Percentiles rank a stretch among this genome's conserved stretches.
Evolutionary conservation across 495 filamentous ascomycete species (phyloP).

Genomic region (Penicillium coffeae): DNA sequence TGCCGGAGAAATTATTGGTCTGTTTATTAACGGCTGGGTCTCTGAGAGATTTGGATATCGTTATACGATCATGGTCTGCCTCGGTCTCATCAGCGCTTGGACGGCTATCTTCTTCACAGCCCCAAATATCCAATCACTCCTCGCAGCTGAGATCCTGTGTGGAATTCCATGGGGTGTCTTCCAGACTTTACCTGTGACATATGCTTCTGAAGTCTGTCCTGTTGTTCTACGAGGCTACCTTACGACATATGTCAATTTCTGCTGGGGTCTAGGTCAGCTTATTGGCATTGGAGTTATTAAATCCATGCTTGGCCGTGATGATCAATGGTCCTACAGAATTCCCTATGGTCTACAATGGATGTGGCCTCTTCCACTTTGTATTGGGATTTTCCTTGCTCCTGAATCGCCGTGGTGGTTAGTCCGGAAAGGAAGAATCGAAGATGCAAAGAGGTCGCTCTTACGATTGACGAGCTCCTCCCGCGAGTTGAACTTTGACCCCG

Average conservation of each 20-base stretch:
- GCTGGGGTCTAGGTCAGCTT: slow-evolving; percentile 75
- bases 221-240: slow-evolving; percentile 68
- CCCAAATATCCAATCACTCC: slow-evolving; percentile 62
- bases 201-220: slow-evolving; percentile 76
- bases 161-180: slow-evolving; percentile 82
- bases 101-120: slow-evolving; percentile 76
- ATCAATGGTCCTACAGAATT: slow-evolving; percentile 65
- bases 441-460: slow-evolving; percentile 64
- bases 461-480: slow-evolving; percentile 57
- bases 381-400: slow-evolving; percentile 67
- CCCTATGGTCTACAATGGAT: slow-evolving; percentile 80
- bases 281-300: slow-evolving; percentile 75
- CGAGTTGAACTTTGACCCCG: slow-evolving; percentile 62
- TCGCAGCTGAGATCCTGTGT: slow-evolving; percentile 71
- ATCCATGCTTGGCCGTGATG: slow-evolving; percentile 52
- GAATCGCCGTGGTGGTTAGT: slow-evolving; percentile 85
- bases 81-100: slow-evolving; percentile 62
- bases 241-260: slow-evolving; percentile 79
- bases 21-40: slow-evolving; percentile 71
- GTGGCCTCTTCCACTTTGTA: slow-evolving; percentile 72
- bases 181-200: slow-evolving; percentile 75
- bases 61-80: slow-evolving; percentile 66
- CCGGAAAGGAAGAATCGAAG: slow-evolving; percentile 60
- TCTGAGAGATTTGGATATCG: slow-evolving; percentile 73
- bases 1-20: slow-evolving; percentile 70